Conservation (phyloP, 164 flowering plant genomes). For the Berberis thunbergii region DNA sequence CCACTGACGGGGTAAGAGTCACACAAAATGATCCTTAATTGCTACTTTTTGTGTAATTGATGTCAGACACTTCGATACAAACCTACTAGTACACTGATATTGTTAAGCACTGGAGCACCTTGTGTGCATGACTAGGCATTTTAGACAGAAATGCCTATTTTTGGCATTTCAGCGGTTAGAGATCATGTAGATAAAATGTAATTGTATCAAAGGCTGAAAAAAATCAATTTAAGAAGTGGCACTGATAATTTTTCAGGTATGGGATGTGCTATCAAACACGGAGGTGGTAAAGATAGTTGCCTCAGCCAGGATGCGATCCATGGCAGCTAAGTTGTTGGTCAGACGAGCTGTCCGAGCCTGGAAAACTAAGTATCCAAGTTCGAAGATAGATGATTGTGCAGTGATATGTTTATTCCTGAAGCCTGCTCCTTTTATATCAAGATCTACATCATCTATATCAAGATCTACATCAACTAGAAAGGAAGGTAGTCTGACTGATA, state of each 20-base stretch:
- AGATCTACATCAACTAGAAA: conserved; percentile 13
- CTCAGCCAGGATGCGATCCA: conserved; percentile 41
- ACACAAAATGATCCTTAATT: no score
- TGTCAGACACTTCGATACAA: no score
- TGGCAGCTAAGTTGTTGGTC: conserved; percentile 54
- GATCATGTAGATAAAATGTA: background rate
- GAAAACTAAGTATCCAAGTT: conserved; percentile 52
- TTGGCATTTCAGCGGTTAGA: no score
- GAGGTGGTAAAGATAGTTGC: conserved; percentile 64
- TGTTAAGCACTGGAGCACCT: no score
- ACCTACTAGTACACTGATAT: no score
- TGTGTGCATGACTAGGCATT: no score
- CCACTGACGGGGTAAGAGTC: conserved; percentile 96
- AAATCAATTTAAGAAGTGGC: background rate
- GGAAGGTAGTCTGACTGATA: background rate
- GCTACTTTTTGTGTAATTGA: no score
- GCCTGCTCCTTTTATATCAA: background rate
- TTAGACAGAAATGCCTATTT: no score
- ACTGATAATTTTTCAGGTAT: conserved; percentile 32
- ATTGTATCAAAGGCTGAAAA: background rate
- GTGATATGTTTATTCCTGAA: conserved; percentile 61
- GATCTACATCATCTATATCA: conserved; percentile 7
- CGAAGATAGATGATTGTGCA: conserved; percentile 67
- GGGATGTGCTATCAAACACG: conserved; percentile 75
- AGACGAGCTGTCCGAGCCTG: conserved; percentile 54